Evolutionary conservation across 2,329 filamentous ascomycete species (phyloP), one percentile per base, ranked within the genome.

Genomic region (Fusarium tricinctum): DNA sequence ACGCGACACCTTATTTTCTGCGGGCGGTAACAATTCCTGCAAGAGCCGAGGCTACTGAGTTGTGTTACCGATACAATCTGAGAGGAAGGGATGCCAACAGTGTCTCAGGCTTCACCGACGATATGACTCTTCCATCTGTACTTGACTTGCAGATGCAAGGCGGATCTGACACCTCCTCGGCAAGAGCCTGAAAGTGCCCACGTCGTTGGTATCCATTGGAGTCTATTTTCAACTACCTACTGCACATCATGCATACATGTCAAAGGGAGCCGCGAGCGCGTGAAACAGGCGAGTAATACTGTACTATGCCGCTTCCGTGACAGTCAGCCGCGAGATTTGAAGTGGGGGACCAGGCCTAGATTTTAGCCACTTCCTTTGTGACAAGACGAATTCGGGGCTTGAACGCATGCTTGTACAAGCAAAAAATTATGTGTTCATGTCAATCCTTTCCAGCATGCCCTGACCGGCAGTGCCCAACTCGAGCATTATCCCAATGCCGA

Each of bases 241-340:
- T 74, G 72, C 72, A 74, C 70, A 74, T 73, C 72, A 74, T 74
- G 72, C 72, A 72, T 74, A 74, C 72, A 73, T 68, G 65, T 66
- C 44, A 61, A 57, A 68, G 56, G 50, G 62, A 68, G 62, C 62
- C 59, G 63, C 70, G 71, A 33, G 62, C 60, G 71, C 62, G 59
- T 65, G 40, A 69, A 54, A 53, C 53, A 63, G 66, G 49, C 63
- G 66, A 67, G 52, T 57, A 57, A 69, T 67, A 52, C 57, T 69
- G 48, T 56, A 52, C 66, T 68, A 69, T 69, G 49, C 66, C 66
- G 50, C 61, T 69, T 69, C 62, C 49, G 58, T 73, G 62, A 61
- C 63, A 70, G 63, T 54, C 50, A 63, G 63, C 56, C 67, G 63
- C 63, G 52, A 54, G 52, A 55, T 50, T 58, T 13, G 30, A 51